phyloP scores from a whole-genome alignment of 192 early-diverging fungal genomes.

The Thoreauomyces humboldtii region DNA sequence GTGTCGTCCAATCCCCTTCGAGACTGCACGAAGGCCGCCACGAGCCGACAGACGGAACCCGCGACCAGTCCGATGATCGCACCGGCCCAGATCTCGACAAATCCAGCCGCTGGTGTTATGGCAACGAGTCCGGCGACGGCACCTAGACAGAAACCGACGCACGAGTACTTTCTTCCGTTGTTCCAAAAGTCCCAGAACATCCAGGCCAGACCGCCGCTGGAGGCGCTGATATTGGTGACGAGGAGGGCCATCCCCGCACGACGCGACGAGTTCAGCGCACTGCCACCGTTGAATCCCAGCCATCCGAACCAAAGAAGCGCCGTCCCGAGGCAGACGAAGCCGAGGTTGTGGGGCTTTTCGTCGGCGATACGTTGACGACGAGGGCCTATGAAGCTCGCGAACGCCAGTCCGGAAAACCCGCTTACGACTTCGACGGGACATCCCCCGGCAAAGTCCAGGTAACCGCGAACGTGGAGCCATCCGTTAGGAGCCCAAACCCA shows the following conservation, averaged over 20 bases:
- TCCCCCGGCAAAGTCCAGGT: conserved; percentile 86
- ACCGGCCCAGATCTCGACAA: conserved; percentile 67
- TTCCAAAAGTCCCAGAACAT: conserved; percentile 67
- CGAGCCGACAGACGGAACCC: conserved; percentile 59
- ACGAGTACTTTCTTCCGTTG: conserved; percentile 65
- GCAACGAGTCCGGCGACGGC: conserved; percentile 86
- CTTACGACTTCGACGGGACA: conserved; percentile 79
- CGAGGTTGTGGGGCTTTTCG: conserved; percentile 76
- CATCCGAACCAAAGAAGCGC: conserved; percentile 89
- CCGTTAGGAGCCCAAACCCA: conserved; percentile 85
- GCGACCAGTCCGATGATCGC: conserved; percentile 74
- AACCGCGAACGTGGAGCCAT: conserved; percentile 65
- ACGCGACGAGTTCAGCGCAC: conserved; percentile 66
- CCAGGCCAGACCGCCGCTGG: conserved; percentile 70
- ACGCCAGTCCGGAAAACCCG: conserved; percentile 75
- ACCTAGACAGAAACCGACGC: conserved; percentile 85
- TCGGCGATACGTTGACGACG: conserved; percentile 62
- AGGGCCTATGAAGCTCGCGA: conserved; percentile 77
- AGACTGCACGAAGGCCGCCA: conserved; percentile 56
- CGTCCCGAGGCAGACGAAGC: conserved; percentile 81
- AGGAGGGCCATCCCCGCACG: conserved; percentile 74
- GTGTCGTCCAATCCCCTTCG: conserved; percentile 37
- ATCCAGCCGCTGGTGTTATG: conserved; percentile 85
- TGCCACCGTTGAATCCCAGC: conserved; percentile 85
- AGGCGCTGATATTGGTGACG: conserved; percentile 72